Conservation (phyloP, 129 eudicot genomes). For the Flaveria bidentis region DNA sequence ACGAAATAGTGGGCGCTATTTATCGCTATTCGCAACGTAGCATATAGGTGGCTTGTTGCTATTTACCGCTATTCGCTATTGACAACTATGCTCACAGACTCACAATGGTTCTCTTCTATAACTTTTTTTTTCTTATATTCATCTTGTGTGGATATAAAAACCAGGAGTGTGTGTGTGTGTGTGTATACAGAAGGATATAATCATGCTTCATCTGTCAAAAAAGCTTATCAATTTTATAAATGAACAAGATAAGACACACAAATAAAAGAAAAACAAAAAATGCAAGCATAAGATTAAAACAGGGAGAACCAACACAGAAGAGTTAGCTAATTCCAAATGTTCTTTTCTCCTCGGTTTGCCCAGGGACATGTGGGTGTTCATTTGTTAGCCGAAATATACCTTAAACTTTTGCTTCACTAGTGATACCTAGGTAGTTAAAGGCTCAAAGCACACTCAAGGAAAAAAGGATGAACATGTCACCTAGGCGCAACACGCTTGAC, state of each 20-base stretch:
- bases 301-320: not conserved
- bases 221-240: not conserved
- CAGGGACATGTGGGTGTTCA: not conserved
- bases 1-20: too few species aligned
- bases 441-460: too few species aligned
- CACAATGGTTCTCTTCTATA: too few species aligned
- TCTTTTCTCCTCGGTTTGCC: not conserved
- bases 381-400: not conserved
- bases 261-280: not conserved
- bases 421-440: too few species aligned
- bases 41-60: too few species aligned
- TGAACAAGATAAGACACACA: not conserved
- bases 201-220: not conserved
- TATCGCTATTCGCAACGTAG: too few species aligned
- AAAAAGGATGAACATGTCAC: too few species aligned
- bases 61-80: too few species aligned
- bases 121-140: not conserved
- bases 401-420: not conserved
- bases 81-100: too few species aligned
- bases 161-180: too few species aligned
- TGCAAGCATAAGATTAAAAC: not conserved
- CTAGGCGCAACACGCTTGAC: too few species aligned
- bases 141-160: not conserved
- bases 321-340: not conserved
- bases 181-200: too few species aligned